These are phyloP conservation scores for Talaromyces ruber DNA, from an alignment of 495 filamentous ascomycete species.

Conservation along the genomic window DNA sequence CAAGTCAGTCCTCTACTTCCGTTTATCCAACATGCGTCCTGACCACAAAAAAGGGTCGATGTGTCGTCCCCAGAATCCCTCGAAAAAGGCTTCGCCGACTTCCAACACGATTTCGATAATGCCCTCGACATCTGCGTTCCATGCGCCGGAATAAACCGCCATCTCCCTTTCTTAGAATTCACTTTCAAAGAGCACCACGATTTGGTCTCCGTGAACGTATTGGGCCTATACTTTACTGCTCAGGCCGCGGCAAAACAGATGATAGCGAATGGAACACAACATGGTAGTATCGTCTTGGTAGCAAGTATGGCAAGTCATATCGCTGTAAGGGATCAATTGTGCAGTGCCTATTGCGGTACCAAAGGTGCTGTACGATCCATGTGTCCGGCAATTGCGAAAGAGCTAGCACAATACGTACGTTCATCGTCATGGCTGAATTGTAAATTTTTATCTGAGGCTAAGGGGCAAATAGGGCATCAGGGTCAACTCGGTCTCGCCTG, in stretches of 20 bases:
- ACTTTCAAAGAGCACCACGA: constrained; percentile 33
- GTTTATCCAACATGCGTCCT: constrained; percentile 42
- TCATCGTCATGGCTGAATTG: background rate
- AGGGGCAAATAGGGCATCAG: constrained; percentile 21
- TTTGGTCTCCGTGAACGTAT: constrained; percentile 26
- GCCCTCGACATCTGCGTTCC: constrained; percentile 33
- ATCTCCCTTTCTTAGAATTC: constrained; percentile 29
- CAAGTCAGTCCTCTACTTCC: constrained; percentile 45
- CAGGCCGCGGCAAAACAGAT: constrained; percentile 38
- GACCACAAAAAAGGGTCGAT: constrained; percentile 38
- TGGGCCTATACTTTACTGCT: constrained; percentile 32
- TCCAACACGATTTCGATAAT: constrained; percentile 30
- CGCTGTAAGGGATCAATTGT: constrained; percentile 59
- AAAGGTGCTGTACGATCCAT: constrained; percentile 58
- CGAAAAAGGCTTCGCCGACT: constrained; percentile 40
- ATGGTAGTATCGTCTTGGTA: constrained; percentile 38
- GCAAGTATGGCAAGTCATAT: constrained; percentile 41
- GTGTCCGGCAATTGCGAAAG: constrained; percentile 61
- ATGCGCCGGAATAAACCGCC: constrained; percentile 31
- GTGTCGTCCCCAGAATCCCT: constrained; percentile 52
- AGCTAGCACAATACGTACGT: constrained; percentile 33
- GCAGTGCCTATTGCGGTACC: constrained; percentile 67
- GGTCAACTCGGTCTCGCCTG: constrained; percentile 37
- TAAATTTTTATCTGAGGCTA: constrained; percentile 1
- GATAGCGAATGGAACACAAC: constrained; percentile 35